Base-by-base conservation (phyloP, 2,329 filamentous ascomycete genomes). In the Sporothrix phasma region DNA sequence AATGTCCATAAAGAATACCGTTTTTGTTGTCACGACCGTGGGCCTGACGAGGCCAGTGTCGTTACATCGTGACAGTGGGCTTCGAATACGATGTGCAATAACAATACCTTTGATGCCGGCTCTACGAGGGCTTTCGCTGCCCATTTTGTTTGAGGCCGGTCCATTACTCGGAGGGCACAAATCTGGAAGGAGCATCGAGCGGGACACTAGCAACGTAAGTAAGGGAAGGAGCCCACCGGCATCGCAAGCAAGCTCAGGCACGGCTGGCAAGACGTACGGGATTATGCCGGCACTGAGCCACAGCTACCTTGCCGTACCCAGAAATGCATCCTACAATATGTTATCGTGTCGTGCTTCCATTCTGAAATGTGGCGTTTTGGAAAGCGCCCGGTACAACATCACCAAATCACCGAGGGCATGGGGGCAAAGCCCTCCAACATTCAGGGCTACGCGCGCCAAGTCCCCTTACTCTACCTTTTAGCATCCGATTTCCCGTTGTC, bases 161-260 rank as follows among this genome's bases (percentile, higher is more conserved):
- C 13, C 29, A 45, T 41, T 5, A 22, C n/a, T 6, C n/a, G 3
- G 15, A 39, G 0, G 24, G 17, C 15, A 29, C 41, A 19, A 29
- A 47, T 37, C 22, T 47, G 43, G 58, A 61, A 61, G 47, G 58
- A 37, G 41, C 41, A 11, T 17, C n/a, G 5, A 15, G 34, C 19
- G 15, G n/a, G 6, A 39, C 34, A 41, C n/a, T 41, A 13, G 51
- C 22, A 45, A 56, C 17, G n/a, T n/a, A n/a, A 53, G n/a, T 43
- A 45, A 37, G 13, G 37, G 61, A 63, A 56, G 61, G 61, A 63
- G 41, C 61, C n/a, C 17, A 62, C 46, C 59, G 39, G 59, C 59
- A 51, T 41, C 59, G 43, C 34, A 46, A 51, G 34, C 31, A 62
- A 37, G 15, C 24, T 6, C 24, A 43, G n/a, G 53, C 26, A 45